Conservation (phyloP, 2,329 filamentous ascomycete genomes). For the Raffaelea ambrosiae region DNA sequence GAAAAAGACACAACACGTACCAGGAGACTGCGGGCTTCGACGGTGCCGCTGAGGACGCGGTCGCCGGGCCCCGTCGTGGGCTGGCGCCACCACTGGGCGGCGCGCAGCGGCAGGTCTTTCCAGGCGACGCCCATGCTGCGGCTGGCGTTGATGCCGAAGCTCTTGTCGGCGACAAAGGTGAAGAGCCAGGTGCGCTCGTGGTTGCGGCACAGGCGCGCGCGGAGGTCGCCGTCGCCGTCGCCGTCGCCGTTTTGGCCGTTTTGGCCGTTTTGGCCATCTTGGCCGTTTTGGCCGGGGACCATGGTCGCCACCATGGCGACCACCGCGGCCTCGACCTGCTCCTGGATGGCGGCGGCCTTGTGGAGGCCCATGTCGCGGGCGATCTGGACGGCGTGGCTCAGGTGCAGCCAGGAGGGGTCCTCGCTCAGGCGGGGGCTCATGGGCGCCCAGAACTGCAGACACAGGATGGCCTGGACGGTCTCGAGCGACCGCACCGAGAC, state of each 20-base stretch:
- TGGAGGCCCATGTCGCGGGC: constrained; percentile 16
- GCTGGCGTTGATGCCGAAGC: constrained; percentile 13
- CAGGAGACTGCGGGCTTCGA: constrained; percentile 14
- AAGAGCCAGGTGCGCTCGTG: constrained; percentile 14
- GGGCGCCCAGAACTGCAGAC: constrained; percentile 18
- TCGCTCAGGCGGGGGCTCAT: constrained; percentile 12
- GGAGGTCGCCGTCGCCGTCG: constrained; percentile 5
- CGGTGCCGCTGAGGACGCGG: constrained; percentile 17
- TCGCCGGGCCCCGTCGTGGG: constrained; percentile 13
- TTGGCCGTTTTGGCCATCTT: too few species aligned
- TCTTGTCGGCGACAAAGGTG: constrained; percentile 14
- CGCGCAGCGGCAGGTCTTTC: constrained; percentile 10
- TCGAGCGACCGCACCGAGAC: constrained; percentile 17
- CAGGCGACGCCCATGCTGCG: constrained; percentile 14
- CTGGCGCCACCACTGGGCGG: constrained; percentile 13
- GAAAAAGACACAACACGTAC: too few species aligned
- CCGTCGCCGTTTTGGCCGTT: too few species aligned
- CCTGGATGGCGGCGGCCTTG: constrained; percentile 10
- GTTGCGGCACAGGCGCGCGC: constrained; percentile 12
- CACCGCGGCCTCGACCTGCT: constrained; percentile 14
- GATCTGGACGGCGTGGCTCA: constrained; percentile 17
- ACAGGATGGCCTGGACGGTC: constrained; percentile 17
- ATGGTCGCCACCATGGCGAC: too few species aligned
- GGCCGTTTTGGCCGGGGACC: too few species aligned
- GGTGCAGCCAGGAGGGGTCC: constrained; percentile 17